Evolutionary conservation across 116 monocot genomes (phyloP).

Genomic region (Trichopus zeylanicus): DNA sequence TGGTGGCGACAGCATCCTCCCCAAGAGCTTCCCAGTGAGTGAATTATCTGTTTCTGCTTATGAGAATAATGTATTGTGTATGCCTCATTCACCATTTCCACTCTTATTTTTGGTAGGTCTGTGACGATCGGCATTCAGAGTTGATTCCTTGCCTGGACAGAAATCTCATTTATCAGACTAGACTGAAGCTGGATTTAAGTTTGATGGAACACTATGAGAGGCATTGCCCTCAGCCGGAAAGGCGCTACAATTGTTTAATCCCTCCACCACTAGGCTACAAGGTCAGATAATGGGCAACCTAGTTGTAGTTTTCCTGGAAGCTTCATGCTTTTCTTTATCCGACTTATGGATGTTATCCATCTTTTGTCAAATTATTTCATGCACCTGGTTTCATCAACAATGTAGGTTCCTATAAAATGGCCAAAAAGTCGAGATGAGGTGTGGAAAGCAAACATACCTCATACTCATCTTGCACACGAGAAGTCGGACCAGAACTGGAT

Average conservation of each 20-base stretch:
- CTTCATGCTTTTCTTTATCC: background rate
- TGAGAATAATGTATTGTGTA: background rate
- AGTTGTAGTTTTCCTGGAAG: background rate
- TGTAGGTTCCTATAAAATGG: slow-evolving; percentile 87
- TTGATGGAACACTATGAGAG: slow-evolving; percentile 99
- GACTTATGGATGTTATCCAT: background rate
- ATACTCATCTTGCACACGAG: slow-evolving; percentile 86
- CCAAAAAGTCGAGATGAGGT: slow-evolving; percentile 93
- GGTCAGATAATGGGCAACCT: slow-evolving; percentile 20
- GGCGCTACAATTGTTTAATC: slow-evolving; percentile 91
- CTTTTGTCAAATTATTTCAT: background rate
- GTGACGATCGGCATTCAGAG: slow-evolving; percentile 91
- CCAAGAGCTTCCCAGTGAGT: slow-evolving; percentile 88
- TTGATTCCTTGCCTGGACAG: slow-evolving; percentile 97
- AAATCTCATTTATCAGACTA: slow-evolving; percentile 83
- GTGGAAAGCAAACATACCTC: slow-evolving; percentile 90
- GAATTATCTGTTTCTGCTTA: background rate
- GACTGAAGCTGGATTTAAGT: slow-evolving; percentile 84
- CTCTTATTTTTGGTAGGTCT: slow-evolving; percentile 42
- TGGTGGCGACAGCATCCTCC: slow-evolving; percentile 31
- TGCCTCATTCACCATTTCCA: background rate
- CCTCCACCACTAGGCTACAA: slow-evolving; percentile 91
- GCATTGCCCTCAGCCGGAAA: slow-evolving; percentile 85
- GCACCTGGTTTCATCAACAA: background rate
- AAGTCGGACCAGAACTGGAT: slow-evolving; percentile 99